A percentile compares a stretch with the other conserved stretches of the same genome.
Conservation (phyloP, 2,329 filamentous ascomycete genomes). For the Botrytis byssoidea region DNA sequence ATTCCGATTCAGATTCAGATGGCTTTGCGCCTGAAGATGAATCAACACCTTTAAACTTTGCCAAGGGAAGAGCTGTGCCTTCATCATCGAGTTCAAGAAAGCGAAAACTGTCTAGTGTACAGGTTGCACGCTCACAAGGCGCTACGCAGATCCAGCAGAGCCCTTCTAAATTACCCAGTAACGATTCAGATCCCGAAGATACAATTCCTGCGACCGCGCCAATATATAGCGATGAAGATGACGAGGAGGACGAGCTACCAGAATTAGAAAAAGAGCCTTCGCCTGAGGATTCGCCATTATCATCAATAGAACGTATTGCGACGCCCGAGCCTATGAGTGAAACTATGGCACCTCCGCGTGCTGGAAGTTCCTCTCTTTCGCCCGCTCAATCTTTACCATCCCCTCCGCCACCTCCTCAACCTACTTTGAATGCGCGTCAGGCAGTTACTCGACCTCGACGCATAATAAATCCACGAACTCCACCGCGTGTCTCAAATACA, state of each 20-base stretch:
- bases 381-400: slow-evolving; percentile 29
- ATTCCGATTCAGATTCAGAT: slow-evolving; percentile 45
- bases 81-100: slow-evolving; percentile 47
- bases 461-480: slow-evolving; percentile 33
- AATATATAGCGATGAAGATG: slow-evolving; percentile 24
- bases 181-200: slow-evolving; percentile 27
- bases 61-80: slow-evolving; percentile 36
- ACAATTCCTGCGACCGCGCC: slow-evolving; percentile 32
- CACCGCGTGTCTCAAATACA: slow-evolving; percentile 25
- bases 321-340: slow-evolving; percentile 37
- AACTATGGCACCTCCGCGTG: slow-evolving; percentile 40
- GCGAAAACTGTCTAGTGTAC: slow-evolving; percentile 46
- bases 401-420: slow-evolving; percentile 27
- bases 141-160: slow-evolving; percentile 29
- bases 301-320: slow-evolving; percentile 31
- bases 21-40: slow-evolving; percentile 64
- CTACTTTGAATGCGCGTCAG: slow-evolving; percentile 15
- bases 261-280: slow-evolving; percentile 19
- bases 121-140: slow-evolving; percentile 30
- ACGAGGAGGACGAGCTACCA: slow-evolving; percentile 16
- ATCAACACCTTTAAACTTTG: slow-evolving; percentile 61
- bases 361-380: slow-evolving; percentile 35
- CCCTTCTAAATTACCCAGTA: slow-evolving; percentile 24
- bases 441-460: slow-evolving; percentile 30
- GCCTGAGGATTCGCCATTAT: slow-evolving; percentile 23